These are phyloP conservation scores for Schoenoplectus tabernaemontani DNA, from an alignment of 202 grass and related monocot genomes.

Conservation along the genomic window DNA sequence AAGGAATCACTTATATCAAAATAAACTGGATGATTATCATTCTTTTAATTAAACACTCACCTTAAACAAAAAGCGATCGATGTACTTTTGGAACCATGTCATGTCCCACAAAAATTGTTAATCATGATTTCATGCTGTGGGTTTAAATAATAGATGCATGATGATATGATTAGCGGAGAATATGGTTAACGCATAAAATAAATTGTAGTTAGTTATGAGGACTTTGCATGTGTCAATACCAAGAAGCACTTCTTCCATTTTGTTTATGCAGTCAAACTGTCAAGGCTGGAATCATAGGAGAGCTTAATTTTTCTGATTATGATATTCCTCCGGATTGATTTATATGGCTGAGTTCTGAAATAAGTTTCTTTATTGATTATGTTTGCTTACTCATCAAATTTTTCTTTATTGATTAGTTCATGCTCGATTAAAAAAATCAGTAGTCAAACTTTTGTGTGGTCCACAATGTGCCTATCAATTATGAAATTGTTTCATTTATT, in stretches of 20 bases:
- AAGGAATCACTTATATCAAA: slow-evolving; percentile 3
- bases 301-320: slow-evolving; percentile 4
- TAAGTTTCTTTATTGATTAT: too few relatives aligned
- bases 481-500: too few relatives aligned
- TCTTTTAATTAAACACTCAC: not conserved
- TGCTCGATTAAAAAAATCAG: too few relatives aligned
- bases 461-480: too few relatives aligned
- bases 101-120: slow-evolving; percentile 22
- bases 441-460: too few relatives aligned
- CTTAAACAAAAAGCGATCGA: slow-evolving; percentile 17
- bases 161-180: slow-evolving; percentile 9
- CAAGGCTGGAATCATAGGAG: slow-evolving; percentile 2
- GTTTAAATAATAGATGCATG: slow-evolving; percentile 13
- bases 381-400: too few relatives aligned
- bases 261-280: slow-evolving; percentile 19
- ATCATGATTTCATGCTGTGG: slow-evolving; percentile 14
- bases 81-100: slow-evolving; percentile 18
- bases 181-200: not conserved
- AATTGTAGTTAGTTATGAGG: slow-evolving; percentile 20
- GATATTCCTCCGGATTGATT: not conserved
- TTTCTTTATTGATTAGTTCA: too few relatives aligned
- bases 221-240: too few relatives aligned
- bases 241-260: too few relatives aligned
- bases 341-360: too few relatives aligned
- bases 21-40: not conserved